Conservation (phyloP, 441 rosid genomes). For the Manihot esculenta region DNA sequence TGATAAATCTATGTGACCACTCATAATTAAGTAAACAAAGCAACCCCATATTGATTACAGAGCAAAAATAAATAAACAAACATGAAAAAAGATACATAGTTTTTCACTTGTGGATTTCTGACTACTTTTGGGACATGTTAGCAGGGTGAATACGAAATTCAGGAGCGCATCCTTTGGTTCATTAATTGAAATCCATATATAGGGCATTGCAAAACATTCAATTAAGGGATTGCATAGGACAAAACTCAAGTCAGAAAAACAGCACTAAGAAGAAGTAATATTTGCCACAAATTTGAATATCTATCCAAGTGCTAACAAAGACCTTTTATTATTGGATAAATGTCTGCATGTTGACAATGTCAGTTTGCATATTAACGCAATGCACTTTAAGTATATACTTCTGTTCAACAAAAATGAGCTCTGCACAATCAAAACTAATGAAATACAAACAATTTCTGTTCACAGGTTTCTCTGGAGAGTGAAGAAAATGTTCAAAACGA, state of each 20-base stretch:
- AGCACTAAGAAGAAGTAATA: background rate
- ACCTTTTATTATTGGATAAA: background rate
- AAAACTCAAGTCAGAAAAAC: background rate
- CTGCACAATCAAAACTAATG: too few species aligned
- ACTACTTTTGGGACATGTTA: background rate
- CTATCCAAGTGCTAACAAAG: background rate
- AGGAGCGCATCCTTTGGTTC: background rate
- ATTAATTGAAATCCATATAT: background rate
- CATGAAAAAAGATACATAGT: background rate
- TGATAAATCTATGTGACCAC: background rate
- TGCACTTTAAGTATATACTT: too few species aligned
- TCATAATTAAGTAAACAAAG: background rate
- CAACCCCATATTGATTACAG: background rate
- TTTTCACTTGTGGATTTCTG: background rate
- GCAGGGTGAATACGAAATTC: background rate
- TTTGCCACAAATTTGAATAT: too few species aligned
- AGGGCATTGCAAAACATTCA: background rate
- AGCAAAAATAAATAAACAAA: conserved; percentile 3
- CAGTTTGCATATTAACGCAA: too few species aligned
- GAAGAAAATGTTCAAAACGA: background rate
- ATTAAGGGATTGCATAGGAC: background rate
- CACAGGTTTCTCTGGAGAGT: too few species aligned
- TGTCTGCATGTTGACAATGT: background rate
- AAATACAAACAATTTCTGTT: too few species aligned
- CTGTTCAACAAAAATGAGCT: too few species aligned